Conservation (phyloP, 2,329 filamentous ascomycete genomes). For the Beauveria bassiana region DNA sequence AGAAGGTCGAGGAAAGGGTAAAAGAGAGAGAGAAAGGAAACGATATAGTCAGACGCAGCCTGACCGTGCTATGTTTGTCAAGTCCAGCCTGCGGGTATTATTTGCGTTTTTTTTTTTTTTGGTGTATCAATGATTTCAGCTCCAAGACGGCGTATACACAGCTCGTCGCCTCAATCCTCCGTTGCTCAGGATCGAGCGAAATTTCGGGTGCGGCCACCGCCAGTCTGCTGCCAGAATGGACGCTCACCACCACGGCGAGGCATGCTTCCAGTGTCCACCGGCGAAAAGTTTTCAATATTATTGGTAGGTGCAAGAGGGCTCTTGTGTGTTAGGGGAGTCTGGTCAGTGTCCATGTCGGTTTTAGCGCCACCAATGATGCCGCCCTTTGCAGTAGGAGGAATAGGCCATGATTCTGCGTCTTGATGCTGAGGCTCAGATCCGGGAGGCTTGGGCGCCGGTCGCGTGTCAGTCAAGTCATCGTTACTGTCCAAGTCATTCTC, state of each 20-base stretch:
- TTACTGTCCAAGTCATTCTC: constrained; percentile 1
- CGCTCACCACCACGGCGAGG: constrained; percentile 11
- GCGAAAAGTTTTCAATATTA: not conserved
- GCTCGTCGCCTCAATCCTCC: not conserved
- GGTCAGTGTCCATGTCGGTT: not conserved
- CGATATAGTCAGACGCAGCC: not conserved
- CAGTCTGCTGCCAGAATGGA: constrained; percentile 11
- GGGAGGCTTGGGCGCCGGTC: constrained; percentile 6
- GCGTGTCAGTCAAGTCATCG: constrained; percentile 5
- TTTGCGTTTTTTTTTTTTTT: not conserved
- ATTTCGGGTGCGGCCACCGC: constrained; percentile 10
- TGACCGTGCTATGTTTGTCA: not conserved
- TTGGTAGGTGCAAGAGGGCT: not conserved
- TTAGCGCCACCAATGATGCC: not conserved
- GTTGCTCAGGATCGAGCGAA: constrained; percentile 8
- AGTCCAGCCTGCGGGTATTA: not conserved
- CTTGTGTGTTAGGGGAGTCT: not conserved
- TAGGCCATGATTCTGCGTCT: constrained; percentile 5
- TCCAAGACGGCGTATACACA: not conserved
- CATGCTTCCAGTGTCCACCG: not conserved
- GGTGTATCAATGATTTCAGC: not conserved
- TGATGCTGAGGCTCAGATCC: not conserved
- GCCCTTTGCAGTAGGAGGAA: not conserved
- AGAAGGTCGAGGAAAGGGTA: not conserved
- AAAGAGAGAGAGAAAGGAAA: not conserved